Base-by-base conservation (phyloP, 306 rosid genomes). In the Arachis hypogaea region DNA sequence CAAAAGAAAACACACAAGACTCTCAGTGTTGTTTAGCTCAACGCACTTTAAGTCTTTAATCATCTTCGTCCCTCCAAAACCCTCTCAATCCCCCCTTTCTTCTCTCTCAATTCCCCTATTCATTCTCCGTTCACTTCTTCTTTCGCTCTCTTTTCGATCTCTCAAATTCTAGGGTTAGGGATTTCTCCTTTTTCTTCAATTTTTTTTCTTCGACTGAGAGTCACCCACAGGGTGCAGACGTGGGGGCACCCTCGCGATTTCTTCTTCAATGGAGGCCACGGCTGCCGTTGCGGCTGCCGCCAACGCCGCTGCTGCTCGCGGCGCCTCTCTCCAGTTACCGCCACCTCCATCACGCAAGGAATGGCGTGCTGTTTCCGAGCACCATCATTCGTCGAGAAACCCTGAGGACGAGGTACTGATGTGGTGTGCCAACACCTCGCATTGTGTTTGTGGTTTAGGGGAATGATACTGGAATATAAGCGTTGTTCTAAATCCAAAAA, bases 351-450 rank as follows among this genome's bases (percentile, higher is more conserved):
- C 84, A 2, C 87, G 99, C 58, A 89, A 90, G 55, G 93, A 89
- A 81, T 88, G 98, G 97, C 93, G 97, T 9, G 93, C 97, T 55
- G 89, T 88, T 29, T 59, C 96, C 10, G 99, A 95, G 40, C 92
- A 87, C 76, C 92, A 88, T 69, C 98, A 90, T 72, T 78, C 91
- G n/a, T 71, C 75, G 0, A 89, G 91, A 56, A 88, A 77, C 84
- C 79, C 85, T 8, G 88, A 84, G 7, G 91, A 86, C 1, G 98
- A 92, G 98, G 98, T 95, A 87, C 74, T 80, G 44, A 36, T 63
- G 80, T 74, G 45, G 14, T 50, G 75, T 11, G 1, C n/a, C 36
- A 14, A 47, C 46, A 47, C 74, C 64, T 65, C 69, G 66, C 90
- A 85, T 80, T 87, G 82, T 65, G 59, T 84, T 11, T 46, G 3